Base-by-base conservation (phyloP, 331 rosid species). In the Malus hybrid region DNA sequence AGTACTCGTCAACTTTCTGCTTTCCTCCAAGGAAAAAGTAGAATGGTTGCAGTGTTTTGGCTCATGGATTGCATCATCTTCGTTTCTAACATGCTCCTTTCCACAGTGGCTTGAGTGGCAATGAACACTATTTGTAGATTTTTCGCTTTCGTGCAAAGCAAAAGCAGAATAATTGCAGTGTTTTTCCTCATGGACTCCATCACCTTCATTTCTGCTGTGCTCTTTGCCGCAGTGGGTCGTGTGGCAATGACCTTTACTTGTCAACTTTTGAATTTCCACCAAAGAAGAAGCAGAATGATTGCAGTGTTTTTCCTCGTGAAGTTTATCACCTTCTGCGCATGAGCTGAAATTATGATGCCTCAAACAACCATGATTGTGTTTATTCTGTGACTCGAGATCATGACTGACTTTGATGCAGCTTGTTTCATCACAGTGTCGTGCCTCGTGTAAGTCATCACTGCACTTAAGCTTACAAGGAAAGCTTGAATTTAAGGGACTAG, bases 391-490 rank as follows among this genome's bases (percentile, higher is more conserved):
- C 36, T 78, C 85, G 29, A 67, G 74, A 76, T 67, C 80, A 52
- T 74, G 83, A 68, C 55, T 74, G 19, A 14, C 46, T 36, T 60
- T 65, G 32, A 53, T 75, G 39, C 85, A 80, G 44, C 66, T 75
- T 65, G 85, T 75, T 46, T 82, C 86, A 71, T 86, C 86, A 75
- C 78, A 73, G 15, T 81, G 87, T 32, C 76, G 80, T 24, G 78
- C 72, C 78, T 78, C 76, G 44, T 75, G 80, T 36, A 60, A 71
- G 56, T 68, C 24, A 24, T 24, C 24, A 80, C 34, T 71, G 61
- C 68, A 65, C 62, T 70, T 57, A 60, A 66, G 64, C 18, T 46
- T 79, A 56, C 74, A 79, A 69, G 82, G 77, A 13, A 82, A 79
- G 76, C 79, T 81, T 67, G 79, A 71, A 75, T 72, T 72, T 22